Evolutionary conservation across 768 basidiomycete species (phyloP).

Genomic region (Pisolithus albus): DNA sequence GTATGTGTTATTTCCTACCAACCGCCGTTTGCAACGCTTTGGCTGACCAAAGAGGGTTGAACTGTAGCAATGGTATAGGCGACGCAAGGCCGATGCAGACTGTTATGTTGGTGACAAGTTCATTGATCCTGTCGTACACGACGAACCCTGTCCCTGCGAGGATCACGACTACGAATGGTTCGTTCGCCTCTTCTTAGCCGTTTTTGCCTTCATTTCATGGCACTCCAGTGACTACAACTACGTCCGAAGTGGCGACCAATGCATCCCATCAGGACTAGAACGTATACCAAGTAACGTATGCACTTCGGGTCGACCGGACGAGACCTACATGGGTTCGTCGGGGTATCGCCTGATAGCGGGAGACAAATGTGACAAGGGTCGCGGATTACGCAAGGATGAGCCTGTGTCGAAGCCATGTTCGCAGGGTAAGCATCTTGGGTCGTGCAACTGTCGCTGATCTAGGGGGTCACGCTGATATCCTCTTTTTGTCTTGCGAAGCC

Average conservation of each 20-base stretch:
- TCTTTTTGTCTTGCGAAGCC: slow-evolving; percentile 35
- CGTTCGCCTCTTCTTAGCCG: slow-evolving; percentile 7
- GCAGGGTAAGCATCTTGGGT: slow-evolving; percentile 40
- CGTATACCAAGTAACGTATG: slow-evolving; percentile 76
- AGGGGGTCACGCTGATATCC: neutral
- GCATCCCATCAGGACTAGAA: slow-evolving; percentile 84
- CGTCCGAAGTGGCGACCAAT: slow-evolving; percentile 63
- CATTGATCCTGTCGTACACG: slow-evolving; percentile 74
- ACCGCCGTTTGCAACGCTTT: neutral
- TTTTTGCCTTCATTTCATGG: neutral
- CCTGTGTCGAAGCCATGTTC: slow-evolving; percentile 70
- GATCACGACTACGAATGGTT: slow-evolving; percentile 95
- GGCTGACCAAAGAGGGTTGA: neutral
- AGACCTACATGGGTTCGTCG: slow-evolving; percentile 79
- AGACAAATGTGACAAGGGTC: slow-evolving; percentile 65
- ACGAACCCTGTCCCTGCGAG: slow-evolving; percentile 76
- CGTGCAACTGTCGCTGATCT: neutral
- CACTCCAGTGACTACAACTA: slow-evolving; percentile 82
- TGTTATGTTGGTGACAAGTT: slow-evolving; percentile 93
- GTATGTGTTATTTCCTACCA: slow-evolving; percentile 32
- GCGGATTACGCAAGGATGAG: slow-evolving; percentile 63
- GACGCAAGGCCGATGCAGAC: slow-evolving; percentile 73
- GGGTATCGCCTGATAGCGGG: slow-evolving; percentile 92
- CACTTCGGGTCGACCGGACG: slow-evolving; percentile 36
- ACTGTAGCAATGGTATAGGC: slow-evolving; percentile 83